Evolutionary conservation across 768 basidiomycete genomes (phyloP).

Genomic region (Termitomyces sp.): DNA sequence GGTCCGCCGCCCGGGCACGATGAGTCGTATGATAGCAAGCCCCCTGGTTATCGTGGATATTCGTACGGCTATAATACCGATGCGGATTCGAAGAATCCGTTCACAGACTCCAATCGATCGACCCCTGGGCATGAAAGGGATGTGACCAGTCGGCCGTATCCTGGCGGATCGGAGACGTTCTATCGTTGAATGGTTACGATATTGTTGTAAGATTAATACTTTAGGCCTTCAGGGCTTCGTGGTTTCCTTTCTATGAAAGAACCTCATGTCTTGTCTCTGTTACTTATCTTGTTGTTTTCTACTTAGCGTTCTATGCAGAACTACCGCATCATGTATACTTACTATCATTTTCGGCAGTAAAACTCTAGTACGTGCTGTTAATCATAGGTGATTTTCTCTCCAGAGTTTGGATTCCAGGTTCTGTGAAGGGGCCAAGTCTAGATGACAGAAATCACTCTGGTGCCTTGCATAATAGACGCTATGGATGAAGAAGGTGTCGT

Average conservation of each 20-base stretch:
- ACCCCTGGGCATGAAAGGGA: slow-evolving; percentile 33
- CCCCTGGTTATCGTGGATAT: slow-evolving; percentile 41
- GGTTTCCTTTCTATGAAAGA: background rate
- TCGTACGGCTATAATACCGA: slow-evolving; percentile 34
- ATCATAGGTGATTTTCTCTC: background rate
- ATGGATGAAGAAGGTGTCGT: background rate
- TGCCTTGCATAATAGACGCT: too few species aligned
- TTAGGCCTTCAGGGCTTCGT: background rate
- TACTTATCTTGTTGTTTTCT: background rate
- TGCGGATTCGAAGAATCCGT: slow-evolving; percentile 49
- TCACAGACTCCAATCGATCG: slow-evolving; percentile 42
- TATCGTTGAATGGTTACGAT: slow-evolving; percentile 5
- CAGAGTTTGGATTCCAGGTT: background rate
- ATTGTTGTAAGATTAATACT: background rate
- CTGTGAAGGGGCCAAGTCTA: background rate
- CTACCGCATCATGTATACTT: background rate
- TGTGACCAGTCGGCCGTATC: slow-evolving; percentile 33
- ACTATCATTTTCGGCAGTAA: background rate
- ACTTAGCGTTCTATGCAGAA: background rate
- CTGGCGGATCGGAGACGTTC: slow-evolving; percentile 29
- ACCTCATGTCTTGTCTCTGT: background rate
- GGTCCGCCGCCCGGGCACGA: slow-evolving; percentile 39
- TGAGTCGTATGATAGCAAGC: slow-evolving; percentile 36
- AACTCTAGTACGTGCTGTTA: background rate
- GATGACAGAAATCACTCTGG: too few species aligned